Percentiles rank a stretch among this genome's conserved stretches.
These are phyloP conservation scores for Rhynchosporium secalis DNA, from an alignment of 2,329 filamentous ascomycete genomes.

Conservation along the genomic window DNA sequence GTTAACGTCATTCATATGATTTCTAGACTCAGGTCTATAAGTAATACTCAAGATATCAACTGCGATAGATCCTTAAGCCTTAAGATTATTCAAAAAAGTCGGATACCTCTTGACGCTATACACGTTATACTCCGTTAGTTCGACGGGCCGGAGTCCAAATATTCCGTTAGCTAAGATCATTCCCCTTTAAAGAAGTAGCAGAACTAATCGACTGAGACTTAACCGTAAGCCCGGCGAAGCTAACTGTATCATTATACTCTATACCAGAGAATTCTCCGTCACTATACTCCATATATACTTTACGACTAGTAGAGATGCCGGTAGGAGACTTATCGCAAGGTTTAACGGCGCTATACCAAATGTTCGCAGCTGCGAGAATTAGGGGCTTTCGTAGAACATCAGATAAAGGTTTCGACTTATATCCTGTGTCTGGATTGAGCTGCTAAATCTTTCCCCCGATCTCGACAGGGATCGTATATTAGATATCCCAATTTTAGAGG, in stretches of 20 bases:
- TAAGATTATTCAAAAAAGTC: conserved; percentile 38
- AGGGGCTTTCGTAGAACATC: conserved; percentile 11
- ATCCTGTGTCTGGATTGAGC: conserved; percentile 39
- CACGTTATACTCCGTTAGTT: conserved; percentile 36
- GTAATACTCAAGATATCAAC: conserved; percentile 38
- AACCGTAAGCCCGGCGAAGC: conserved; percentile 38
- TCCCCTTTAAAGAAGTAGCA: conserved; percentile 17
- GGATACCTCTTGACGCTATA: conserved; percentile 34
- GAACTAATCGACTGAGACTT: conserved; percentile 26
- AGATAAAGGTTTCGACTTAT: conserved; percentile 24
- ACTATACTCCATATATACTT: conserved; percentile 35
- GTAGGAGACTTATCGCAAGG: conserved; percentile 24
- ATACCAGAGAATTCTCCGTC: conserved; percentile 36
- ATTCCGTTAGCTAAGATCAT: conserved; percentile 29
- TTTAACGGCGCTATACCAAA: conserved; percentile 25
- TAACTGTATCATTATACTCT: conserved; percentile 38
- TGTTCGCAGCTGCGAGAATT: conserved; percentile 34
- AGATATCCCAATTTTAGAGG: conserved; percentile 35
- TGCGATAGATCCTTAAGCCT: conserved; percentile 36
- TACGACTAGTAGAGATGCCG: conserved; percentile 33
- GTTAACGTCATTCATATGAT: conserved; percentile 49
- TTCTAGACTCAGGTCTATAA: conserved; percentile 36
- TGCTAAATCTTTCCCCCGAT: conserved; percentile 35
- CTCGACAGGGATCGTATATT: conserved; percentile 35
- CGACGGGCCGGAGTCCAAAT: conserved; percentile 35